phyloP scores from a whole-genome alignment of 2,329 filamentous ascomycete genomes.

The Penicillium aurantiogriseum region DNA sequence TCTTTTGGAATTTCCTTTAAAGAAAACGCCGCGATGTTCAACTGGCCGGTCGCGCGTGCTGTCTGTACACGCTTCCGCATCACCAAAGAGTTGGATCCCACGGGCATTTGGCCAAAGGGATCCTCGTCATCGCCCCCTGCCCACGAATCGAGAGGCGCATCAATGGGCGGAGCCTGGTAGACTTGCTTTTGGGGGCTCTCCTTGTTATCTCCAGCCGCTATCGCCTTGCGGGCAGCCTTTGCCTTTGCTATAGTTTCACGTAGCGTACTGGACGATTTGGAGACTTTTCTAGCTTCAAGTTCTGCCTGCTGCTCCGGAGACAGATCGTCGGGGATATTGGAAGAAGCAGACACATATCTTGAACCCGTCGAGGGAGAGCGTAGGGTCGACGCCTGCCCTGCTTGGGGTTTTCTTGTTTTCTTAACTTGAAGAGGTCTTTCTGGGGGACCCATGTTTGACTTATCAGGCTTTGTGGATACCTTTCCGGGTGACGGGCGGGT shows the following conservation, averaged over 20 bases:
- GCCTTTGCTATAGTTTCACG: conserved; percentile 92
- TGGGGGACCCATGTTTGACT: conserved; percentile 28
- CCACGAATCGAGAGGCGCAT: conserved; percentile 40
- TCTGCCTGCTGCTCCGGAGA: conserved; percentile 30
- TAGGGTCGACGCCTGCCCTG: conserved; percentile 29
- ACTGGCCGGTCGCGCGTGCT: conserved; percentile 72
- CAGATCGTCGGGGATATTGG: conserved; percentile 30
- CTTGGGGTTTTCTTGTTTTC: conserved; percentile 38
- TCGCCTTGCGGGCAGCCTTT: conserved; percentile 71
- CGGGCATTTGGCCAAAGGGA: conserved; percentile 60
- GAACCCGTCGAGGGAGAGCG: conserved; percentile 34
- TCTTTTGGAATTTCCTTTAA: conserved; percentile 77
- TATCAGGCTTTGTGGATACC: conserved; percentile 57
- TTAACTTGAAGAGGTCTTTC: conserved; percentile 41
- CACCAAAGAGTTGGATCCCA: conserved; percentile 62
- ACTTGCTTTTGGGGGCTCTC: neutral
- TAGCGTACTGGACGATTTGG: conserved; percentile 75
- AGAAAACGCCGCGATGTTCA: conserved; percentile 85
- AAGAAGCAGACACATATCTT: conserved; percentile 33
- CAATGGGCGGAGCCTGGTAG: conserved; percentile 18
- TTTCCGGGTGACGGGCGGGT: conserved; percentile 55
- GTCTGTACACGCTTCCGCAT: conserved; percentile 69
- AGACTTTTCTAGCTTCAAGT: conserved; percentile 42
- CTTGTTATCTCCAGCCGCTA: conserved; percentile 30
- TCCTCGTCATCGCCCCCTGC: conserved; percentile 46